Conservation (phyloP, 2,329 filamentous ascomycete genomes). For the Albifimbria verrucaria region DNA sequence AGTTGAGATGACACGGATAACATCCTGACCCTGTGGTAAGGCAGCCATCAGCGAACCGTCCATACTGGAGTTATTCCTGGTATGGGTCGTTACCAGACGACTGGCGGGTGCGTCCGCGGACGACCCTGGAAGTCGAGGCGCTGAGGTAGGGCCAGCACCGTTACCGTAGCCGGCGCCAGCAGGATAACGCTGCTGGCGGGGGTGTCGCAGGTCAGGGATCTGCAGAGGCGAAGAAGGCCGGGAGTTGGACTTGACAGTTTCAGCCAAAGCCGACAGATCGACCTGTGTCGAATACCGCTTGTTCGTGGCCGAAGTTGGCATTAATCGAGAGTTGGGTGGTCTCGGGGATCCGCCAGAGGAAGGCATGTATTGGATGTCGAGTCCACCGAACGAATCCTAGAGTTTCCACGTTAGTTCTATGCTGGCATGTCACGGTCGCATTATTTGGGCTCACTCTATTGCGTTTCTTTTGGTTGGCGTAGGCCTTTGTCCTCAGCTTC, state of each 20-base stretch:
- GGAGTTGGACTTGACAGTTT: conserved; percentile 54
- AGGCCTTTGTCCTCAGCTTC: conserved; percentile 73
- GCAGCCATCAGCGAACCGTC: conserved; percentile 85
- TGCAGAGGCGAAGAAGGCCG: conserved; percentile 67
- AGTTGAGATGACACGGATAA: conserved; percentile 91
- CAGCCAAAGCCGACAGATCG: conserved; percentile 42
- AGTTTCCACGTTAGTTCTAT: not conserved
- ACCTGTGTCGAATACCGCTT: conserved; percentile 65
- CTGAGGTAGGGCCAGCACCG: conserved; percentile 48
- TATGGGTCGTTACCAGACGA: conserved; percentile 64
- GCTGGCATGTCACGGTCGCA: not conserved
- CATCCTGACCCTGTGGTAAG: conserved; percentile 78
- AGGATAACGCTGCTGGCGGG: conserved; percentile 55
- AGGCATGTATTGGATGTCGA: conserved; percentile 61
- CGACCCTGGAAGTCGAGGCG: conserved; percentile 55
- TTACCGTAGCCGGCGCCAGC: conserved; percentile 44
- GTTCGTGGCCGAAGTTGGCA: conserved; percentile 36
- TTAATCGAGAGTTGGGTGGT: conserved; percentile 56
- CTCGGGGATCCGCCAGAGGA: conserved; percentile 40
- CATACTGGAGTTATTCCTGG: conserved; percentile 77
- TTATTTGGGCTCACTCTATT: conserved; percentile 64
- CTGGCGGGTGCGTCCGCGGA: conserved; percentile 63
- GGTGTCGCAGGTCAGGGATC: conserved; percentile 47
- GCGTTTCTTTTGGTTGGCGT: conserved; percentile 75
- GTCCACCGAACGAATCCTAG: conserved; percentile 78